Percentiles rank a stretch among this genome's conserved stretches.
Conservation (phyloP, 1,284 basidiomycete species). For the Irpex sp. region DNA sequence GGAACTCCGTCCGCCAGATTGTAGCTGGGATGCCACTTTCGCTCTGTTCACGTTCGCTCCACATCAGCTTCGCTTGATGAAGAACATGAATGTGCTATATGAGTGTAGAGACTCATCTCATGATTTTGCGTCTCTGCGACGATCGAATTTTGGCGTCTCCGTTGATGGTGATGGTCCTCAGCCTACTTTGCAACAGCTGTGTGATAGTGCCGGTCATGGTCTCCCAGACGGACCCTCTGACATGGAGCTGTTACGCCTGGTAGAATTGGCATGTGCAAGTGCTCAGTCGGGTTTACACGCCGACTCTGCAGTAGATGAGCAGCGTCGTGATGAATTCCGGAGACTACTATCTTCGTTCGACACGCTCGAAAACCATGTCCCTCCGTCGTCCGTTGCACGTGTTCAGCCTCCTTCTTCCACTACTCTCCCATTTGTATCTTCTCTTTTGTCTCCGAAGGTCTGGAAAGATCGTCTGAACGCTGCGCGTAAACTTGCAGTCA, state of each 20-base stretch:
- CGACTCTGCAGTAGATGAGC: too few relatives aligned
- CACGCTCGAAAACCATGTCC: too few relatives aligned
- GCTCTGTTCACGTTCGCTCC: conserved; percentile 4
- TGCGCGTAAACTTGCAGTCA: neutral
- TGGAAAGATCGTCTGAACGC: neutral
- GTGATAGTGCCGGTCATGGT: neutral
- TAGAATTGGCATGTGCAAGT: neutral
- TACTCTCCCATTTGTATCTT: too few relatives aligned
- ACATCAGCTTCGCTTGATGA: conserved; percentile 16
- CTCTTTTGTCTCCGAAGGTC: too few relatives aligned
- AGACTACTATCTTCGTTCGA: too few relatives aligned
- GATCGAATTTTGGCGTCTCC: too few relatives aligned
- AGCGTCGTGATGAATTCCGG: too few relatives aligned
- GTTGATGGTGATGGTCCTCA: neutral
- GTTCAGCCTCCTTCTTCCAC: too few relatives aligned
- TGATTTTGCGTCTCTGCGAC: conserved; percentile 19
- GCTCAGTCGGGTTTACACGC: neutral
- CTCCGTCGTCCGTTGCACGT: too few relatives aligned
- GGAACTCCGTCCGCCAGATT: conserved; percentile 17
- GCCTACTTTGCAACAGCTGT: neutral
- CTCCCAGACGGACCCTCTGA: neutral
- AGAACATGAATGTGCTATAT: conserved; percentile 26
- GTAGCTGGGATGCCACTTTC: conserved; percentile 24
- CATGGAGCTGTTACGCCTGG: neutral
- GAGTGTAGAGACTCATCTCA: conserved; percentile 30